Conservation (phyloP, 2,329 filamentous ascomycete species). For the Anisogramma anomala region DNA sequence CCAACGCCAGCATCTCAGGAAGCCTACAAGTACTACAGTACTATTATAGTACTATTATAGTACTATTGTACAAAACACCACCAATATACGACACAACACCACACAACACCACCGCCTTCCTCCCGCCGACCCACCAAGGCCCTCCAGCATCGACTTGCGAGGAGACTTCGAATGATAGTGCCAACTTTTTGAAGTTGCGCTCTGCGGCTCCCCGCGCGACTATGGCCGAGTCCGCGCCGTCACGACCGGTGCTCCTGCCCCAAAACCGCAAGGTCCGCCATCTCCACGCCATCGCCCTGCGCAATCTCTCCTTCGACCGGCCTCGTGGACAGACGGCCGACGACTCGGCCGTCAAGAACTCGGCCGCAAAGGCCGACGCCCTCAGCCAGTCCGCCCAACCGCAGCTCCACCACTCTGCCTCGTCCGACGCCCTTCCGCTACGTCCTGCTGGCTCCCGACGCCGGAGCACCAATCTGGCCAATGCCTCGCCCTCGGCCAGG, state of each 20-base stretch:
- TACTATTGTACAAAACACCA: no score
- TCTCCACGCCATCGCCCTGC: constrained; percentile 73
- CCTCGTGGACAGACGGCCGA: constrained; percentile 54
- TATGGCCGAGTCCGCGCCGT: constrained; percentile 20
- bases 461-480: constrained; percentile 38
- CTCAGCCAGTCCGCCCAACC: constrained; percentile 32
- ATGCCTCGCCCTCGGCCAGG: constrained; percentile 36
- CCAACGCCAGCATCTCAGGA: no score
- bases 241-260: constrained; percentile 41
- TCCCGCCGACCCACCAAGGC: no score
- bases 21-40: no score
- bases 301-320: constrained; percentile 64
- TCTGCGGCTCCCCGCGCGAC: constrained; percentile 11
- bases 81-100: no score
- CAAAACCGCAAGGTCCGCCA: constrained; percentile 85
- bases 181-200: constrained; percentile 8
- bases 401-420: constrained; percentile 41
- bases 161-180: no score
- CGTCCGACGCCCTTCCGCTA: constrained; percentile 40
- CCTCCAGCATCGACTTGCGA: no score
- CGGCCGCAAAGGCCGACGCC: constrained; percentile 52
- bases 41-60: no score
- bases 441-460: constrained; percentile 27
- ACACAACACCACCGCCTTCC: no score
- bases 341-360: constrained; percentile 63